Evolutionary conservation across 2,329 filamentous ascomycete genomes (phyloP).

Genomic region (Paecilomyces sp.): DNA sequence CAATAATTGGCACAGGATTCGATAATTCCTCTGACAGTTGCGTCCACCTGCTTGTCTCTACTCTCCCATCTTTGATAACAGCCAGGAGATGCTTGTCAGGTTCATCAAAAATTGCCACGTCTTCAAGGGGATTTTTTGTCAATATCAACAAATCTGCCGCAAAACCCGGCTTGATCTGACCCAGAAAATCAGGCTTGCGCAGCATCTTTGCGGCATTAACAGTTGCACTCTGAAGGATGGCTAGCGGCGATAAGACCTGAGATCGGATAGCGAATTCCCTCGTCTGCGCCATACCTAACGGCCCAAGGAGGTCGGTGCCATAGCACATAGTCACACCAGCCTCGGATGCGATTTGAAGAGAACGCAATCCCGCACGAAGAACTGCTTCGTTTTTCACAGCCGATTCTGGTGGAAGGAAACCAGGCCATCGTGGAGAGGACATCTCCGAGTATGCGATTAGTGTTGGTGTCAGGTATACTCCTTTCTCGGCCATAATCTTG

Average conservation of each 20-base stretch:
- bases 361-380: conserved; percentile 39
- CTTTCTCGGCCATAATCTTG: conserved; percentile 43
- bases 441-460: conserved; percentile 47
- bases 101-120: conserved; percentile 45
- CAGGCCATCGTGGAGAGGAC: conserved; percentile 29
- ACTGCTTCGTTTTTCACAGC: conserved; percentile 47
- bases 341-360: conserved; percentile 43
- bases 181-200: conserved; percentile 40
- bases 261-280: conserved; percentile 43
- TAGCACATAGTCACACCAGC: conserved; percentile 51
- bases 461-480: conserved; percentile 48
- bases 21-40: not conserved
- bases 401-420: conserved; percentile 24
- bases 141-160: conserved; percentile 49
- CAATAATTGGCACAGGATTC: not conserved
- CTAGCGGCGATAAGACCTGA: conserved; percentile 33
- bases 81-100: conserved; percentile 42
- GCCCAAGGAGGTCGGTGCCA: conserved; percentile 49
- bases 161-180: conserved; percentile 45
- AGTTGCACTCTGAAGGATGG: conserved; percentile 46
- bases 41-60: conserved; percentile 16
- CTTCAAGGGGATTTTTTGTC: conserved; percentile 48
- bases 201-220: conserved; percentile 48
- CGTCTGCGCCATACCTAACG: conserved; percentile 42
- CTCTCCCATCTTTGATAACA: conserved; percentile 51